phyloP scores from a whole-genome alignment of 768 basidiomycete species.

The Sarcodon sp. region DNA sequence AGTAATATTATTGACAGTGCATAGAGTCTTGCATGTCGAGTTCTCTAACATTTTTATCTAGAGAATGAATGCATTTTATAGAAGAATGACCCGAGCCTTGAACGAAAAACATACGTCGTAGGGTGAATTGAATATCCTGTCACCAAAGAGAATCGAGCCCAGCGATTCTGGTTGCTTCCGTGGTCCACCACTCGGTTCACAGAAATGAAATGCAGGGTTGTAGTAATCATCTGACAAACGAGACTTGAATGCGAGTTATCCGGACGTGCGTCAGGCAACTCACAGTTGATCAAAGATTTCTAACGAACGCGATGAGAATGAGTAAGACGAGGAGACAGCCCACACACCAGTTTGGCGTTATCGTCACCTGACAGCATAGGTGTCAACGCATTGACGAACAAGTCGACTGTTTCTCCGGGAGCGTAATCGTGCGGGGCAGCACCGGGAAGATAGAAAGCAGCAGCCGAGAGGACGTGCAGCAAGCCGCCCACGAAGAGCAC shows the following conservation, averaged over 20 bases:
- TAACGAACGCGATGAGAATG: constrained; percentile 15
- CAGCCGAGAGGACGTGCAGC: constrained; percentile 9
- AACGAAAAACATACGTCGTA: constrained; percentile 53
- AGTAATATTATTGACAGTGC: constrained; percentile 39
- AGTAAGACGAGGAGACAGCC: constrained; percentile 1
- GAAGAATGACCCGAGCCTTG: background rate
- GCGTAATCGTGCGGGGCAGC: constrained; percentile 80
- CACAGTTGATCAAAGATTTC: constrained; percentile 91
- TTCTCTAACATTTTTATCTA: constrained; percentile 77
- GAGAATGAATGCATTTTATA: constrained; percentile 3
- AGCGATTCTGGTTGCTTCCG: constrained; percentile 72
- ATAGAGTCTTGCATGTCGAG: constrained; percentile 71
- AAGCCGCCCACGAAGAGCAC: constrained; percentile 9
- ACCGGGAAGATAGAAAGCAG: constrained; percentile 87
- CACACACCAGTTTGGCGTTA: constrained; percentile 61
- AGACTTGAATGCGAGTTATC: constrained; percentile 3
- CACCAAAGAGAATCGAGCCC: constrained; percentile 93
- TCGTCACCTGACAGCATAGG: constrained; percentile 64
- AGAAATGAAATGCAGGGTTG: constrained; percentile 76
- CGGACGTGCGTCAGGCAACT: constrained; percentile 9
- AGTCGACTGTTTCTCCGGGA: constrained; percentile 58
- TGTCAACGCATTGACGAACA: constrained; percentile 82
- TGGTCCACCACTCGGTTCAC: constrained; percentile 63
- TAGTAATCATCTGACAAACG: constrained; percentile 76
- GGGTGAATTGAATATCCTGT: constrained; percentile 84